phyloP scores from a whole-genome alignment of 2,329 filamentous ascomycete species.

The Cercospora zeae-maydis region DNA sequence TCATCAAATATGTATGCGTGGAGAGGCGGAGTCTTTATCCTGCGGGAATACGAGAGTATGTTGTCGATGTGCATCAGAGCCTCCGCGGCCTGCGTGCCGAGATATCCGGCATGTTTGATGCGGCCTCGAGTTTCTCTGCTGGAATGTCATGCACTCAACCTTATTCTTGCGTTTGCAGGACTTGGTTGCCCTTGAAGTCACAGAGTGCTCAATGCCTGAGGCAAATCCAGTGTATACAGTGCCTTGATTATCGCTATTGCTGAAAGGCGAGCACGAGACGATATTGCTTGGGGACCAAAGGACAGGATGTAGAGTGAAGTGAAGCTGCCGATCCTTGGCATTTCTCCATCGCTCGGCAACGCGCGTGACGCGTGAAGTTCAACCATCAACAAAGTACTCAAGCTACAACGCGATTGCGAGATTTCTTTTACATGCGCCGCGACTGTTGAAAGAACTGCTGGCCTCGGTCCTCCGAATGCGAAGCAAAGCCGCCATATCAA shows the following conservation, averaged over 20 bases:
- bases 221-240: background rate
- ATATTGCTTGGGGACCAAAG: background rate
- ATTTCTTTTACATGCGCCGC: background rate
- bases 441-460: background rate
- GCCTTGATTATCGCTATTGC: background rate
- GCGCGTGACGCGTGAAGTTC: background rate
- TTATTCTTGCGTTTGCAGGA: background rate
- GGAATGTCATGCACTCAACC: background rate
- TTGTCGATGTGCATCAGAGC: background rate
- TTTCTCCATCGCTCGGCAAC: background rate
- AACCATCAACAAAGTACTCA: constrained; percentile 1
- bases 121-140: background rate
- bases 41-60: background rate
- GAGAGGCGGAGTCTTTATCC: background rate
- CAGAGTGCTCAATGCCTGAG: background rate
- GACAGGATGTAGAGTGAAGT: background rate
- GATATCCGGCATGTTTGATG: background rate
- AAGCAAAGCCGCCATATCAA: background rate
- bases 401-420: background rate
- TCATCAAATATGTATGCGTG: too few species aligned
- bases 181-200: background rate
- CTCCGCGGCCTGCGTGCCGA: background rate
- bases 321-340: background rate
- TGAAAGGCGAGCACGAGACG: background rate
- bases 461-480: background rate